A percentile compares a stretch with the other conserved stretches of the same genome.
Conservation (phyloP, 495 filamentous ascomycete genomes). For the Daldinia bambusicola region DNA sequence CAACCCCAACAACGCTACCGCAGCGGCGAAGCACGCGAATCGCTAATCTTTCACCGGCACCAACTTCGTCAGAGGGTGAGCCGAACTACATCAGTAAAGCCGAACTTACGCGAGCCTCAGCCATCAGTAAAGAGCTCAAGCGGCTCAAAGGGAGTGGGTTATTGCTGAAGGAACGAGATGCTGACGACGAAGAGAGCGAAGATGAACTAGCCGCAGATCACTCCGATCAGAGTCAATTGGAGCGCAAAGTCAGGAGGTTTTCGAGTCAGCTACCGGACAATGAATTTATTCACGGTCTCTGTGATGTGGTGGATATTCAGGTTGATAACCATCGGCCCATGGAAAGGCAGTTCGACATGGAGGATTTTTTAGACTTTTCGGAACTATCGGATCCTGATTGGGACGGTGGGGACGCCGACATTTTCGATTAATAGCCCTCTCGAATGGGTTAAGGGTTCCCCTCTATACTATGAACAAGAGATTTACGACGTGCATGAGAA, state of each 20-base stretch:
- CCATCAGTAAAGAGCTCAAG: constrained; percentile 35
- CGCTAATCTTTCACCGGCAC: constrained; percentile 32
- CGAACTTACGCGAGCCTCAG: constrained; percentile 23
- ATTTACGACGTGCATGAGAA: constrained; percentile 5
- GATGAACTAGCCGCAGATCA: constrained; percentile 42
- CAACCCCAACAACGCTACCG: background rate
- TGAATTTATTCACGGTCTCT: constrained; percentile 75
- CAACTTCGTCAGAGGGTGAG: constrained; percentile 52
- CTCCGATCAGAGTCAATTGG: constrained; percentile 11
- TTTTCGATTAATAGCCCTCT: constrained; percentile 25
- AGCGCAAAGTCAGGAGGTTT: constrained; percentile 25
- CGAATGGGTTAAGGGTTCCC: background rate
- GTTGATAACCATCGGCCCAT: constrained; percentile 85
- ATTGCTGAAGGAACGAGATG: constrained; percentile 36
- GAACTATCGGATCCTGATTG: constrained; percentile 78
- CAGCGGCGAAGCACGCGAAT: constrained; percentile 43
- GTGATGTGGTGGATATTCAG: constrained; percentile 78
- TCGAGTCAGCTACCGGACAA: constrained; percentile 18
- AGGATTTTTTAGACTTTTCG: constrained; percentile 81
- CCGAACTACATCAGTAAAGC: constrained; percentile 13
- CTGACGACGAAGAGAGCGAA: constrained; percentile 47
- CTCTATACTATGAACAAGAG: background rate
- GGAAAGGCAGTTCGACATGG: constrained; percentile 77
- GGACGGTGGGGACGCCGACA: constrained; percentile 64
- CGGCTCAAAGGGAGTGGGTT: constrained; percentile 29